Evolutionary conservation across 129 eudicot genomes (phyloP).

Genomic region (Centaurea solstitialis): DNA sequence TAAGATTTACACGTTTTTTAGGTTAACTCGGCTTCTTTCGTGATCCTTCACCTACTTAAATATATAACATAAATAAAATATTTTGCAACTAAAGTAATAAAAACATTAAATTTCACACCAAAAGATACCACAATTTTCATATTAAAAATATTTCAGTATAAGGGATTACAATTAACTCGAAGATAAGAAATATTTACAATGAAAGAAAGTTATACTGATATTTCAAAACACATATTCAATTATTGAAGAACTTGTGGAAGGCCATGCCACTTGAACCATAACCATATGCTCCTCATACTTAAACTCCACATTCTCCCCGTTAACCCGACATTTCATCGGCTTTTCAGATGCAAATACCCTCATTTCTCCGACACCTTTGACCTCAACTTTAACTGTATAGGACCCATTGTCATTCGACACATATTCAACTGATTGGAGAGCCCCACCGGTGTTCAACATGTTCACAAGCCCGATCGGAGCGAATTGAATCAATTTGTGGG

Average conservation of each 20-base stretch:
- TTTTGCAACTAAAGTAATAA: background rate
- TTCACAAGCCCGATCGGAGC: conserved; percentile 97
- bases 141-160: background rate
- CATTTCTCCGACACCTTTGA: conserved; percentile 59
- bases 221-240: conserved; percentile 57
- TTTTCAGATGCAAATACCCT: conserved; percentile 53
- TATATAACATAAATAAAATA: background rate
- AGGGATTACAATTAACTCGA: background rate
- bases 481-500: conserved; percentile 49
- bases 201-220: background rate
- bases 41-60: too few species aligned
- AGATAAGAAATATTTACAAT: background rate
- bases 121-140: background rate
- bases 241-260: conserved; percentile 33
- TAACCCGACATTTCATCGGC: conserved; percentile 38
- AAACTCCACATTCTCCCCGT: conserved; percentile 47
- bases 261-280: conserved; percentile 60
- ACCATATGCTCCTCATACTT: conserved; percentile 60
- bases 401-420: conserved; percentile 17
- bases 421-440: conserved; percentile 48
- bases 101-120: background rate
- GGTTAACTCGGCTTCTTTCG: too few species aligned
- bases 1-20: too few species aligned
- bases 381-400: conserved; percentile 35
- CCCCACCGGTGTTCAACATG: conserved; percentile 92